Conservation (phyloP, 2,329 filamentous ascomycete genomes). For the Lasiodiplodia sp. region DNA sequence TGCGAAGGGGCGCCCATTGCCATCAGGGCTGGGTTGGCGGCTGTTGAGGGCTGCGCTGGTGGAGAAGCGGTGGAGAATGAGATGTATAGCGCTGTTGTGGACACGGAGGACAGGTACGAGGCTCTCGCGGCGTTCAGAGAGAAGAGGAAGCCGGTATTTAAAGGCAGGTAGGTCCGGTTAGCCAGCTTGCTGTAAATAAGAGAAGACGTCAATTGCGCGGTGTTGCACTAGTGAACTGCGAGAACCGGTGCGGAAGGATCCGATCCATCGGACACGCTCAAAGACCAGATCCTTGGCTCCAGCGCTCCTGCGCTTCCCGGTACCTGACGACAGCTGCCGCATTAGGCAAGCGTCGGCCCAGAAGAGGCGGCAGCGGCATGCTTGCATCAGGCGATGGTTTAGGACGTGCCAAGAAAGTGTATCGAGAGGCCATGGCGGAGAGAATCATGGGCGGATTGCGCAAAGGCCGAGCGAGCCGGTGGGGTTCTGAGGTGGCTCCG, state of each 20-base stretch:
- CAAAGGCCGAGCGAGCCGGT: slow-evolving; percentile 12
- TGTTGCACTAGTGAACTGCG: neutral
- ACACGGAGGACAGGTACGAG: slow-evolving; percentile 86
- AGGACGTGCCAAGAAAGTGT: neutral
- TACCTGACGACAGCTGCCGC: slow-evolving; percentile 1
- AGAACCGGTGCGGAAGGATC: neutral
- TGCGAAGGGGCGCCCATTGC: slow-evolving; percentile 90
- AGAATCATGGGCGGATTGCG: neutral
- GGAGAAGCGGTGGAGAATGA: slow-evolving; percentile 82
- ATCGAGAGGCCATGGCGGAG: neutral
- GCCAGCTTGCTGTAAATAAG: neutral
- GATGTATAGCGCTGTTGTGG: slow-evolving; percentile 84
- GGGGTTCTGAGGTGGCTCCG: slow-evolving; percentile 4
- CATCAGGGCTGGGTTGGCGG: slow-evolving; percentile 78
- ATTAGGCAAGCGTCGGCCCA: neutral
- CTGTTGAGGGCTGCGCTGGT: slow-evolving; percentile 71
- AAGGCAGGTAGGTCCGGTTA: slow-evolving; percentile 51
- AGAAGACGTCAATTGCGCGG: neutral
- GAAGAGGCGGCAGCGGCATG: neutral
- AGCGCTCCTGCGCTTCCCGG: neutral
- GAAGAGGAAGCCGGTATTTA: slow-evolving; percentile 75
- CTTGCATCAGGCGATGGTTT: neutral
- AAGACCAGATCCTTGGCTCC: neutral
- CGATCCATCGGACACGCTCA: neutral
- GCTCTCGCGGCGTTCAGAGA: slow-evolving; percentile 84